phyloP scores from a whole-genome alignment of 257 asterid species.

The Thymus mandschuricus region DNA sequence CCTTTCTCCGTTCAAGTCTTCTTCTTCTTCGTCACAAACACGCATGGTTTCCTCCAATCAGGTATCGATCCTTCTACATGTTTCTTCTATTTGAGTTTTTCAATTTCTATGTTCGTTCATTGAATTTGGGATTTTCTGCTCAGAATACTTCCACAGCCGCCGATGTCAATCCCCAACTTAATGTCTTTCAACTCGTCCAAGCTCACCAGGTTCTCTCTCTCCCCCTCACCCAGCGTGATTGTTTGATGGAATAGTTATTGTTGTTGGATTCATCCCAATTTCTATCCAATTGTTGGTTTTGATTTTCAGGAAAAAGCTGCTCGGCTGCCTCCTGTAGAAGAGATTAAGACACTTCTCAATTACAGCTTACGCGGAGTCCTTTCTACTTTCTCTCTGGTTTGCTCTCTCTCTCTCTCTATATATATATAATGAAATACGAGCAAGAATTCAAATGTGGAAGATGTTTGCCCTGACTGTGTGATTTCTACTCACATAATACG shows the following conservation, averaged over 20 bases:
- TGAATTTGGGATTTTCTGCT: constrained; percentile 10
- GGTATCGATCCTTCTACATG: constrained; percentile 4
- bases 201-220: constrained; percentile 73
- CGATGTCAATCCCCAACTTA: constrained; percentile 38
- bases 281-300: background rate
- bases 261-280: constrained; percentile 2
- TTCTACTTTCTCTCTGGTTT: constrained; percentile 86
- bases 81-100: background rate
- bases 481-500: background rate
- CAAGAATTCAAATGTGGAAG: background rate
- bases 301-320: constrained; percentile 74
- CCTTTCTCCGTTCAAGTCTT: constrained; percentile 25
- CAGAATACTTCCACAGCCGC: constrained; percentile 49
- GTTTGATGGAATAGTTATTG: background rate
- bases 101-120: background rate
- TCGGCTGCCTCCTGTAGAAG: constrained; percentile 80
- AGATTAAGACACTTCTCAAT: constrained; percentile 76
- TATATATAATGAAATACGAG: background rate
- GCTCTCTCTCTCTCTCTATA: background rate
- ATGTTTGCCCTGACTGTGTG: background rate
- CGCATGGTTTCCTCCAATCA: constrained; percentile 36
- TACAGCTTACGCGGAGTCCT: constrained; percentile 83
- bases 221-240: background rate
- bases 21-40: constrained; percentile 1
- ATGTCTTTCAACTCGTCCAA: constrained; percentile 68